Base-by-base conservation (phyloP, 2,329 filamentous ascomycete genomes). In the Aspergillus felis region DNA sequence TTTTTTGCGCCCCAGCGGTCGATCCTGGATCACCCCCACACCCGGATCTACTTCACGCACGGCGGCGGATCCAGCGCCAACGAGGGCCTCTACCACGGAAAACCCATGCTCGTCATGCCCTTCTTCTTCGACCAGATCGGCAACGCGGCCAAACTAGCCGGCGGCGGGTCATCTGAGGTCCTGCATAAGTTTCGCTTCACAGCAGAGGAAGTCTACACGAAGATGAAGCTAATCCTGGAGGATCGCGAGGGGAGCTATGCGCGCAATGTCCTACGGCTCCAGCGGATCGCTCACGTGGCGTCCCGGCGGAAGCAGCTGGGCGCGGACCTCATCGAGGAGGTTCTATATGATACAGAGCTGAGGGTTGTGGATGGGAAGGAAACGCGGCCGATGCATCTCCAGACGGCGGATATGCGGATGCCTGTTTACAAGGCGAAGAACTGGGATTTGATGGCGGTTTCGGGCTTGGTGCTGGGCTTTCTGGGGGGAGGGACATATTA, bases 401-500 rank as follows among this genome's bases (percentile, higher is more conserved):
- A 79, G 63, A 79, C 76, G 2, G 76, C 77, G 0, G 76, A 79
- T 57, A 68, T 69, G 59, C 67, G 77, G 17, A 79, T 79, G 75
- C 66, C 75, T 0, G 42, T 57, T 4, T 78, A 70, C 66, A 73
- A 71, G 50, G 74, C 71, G 0, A 69, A 65, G 46, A 79, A 78
- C 55, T 74, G 70, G 75, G 76, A 79, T 55, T 60, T 78, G 65
- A 32, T 32, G 29, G 29, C 29, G 1, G 29, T 32, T 32, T 32
- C 29, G 12, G 4, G 12, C 29, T 14, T 32, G 29, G 29, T 14
- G 29, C 4, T 32, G 29, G 29, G 29, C 4, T 32, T 32, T 1
- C 29, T 32, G 2, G 29, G 29, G 4, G 29, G 29, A 32, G 29
- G 29, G 29, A 14, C 29, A 5, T 32, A 32, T 32, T 32, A 32